Conservation (phyloP, 1,139 yeast species). For the Suhomyces kunorum region DNA sequence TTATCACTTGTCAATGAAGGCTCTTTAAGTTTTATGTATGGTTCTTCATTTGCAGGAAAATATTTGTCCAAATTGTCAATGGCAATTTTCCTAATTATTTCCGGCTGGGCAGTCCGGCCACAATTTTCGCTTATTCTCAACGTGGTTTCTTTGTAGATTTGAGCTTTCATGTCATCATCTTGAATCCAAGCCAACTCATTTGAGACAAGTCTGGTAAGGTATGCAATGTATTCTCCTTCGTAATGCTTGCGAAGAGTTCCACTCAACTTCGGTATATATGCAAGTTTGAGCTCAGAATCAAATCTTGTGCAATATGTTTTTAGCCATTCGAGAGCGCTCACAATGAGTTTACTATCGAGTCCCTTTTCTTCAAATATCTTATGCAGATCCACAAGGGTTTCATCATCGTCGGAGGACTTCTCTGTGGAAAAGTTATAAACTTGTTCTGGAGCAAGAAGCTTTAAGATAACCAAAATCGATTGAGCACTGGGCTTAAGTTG, state of each 20-base stretch:
- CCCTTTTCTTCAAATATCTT: constrained; percentile 28
- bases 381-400: constrained; percentile 19
- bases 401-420: constrained; percentile 10
- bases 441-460: constrained; percentile 51
- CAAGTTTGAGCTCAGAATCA: constrained; percentile 24
- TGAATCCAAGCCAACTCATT: constrained; percentile 54
- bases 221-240: constrained; percentile 43
- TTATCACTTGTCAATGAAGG: constrained; percentile 87
- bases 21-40: constrained; percentile 57
- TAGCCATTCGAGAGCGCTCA: constrained; percentile 45
- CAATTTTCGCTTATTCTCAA: constrained; percentile 75
- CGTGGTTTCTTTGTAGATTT: constrained; percentile 58
- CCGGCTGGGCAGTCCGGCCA: constrained; percentile 85
- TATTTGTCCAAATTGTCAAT: constrained; percentile 33
- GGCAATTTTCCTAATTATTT: constrained; percentile 52
- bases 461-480: constrained; percentile 48
- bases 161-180: constrained; percentile 36
- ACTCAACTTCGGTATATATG: constrained; percentile 31
- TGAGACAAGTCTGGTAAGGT: constrained; percentile 68
- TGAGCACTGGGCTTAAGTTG: constrained; percentile 49
- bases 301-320: constrained; percentile 34
- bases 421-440: constrained; percentile 55
- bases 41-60: constrained; percentile 12
- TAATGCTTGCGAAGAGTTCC: constrained; percentile 24
- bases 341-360: constrained; percentile 24